phyloP scores from a whole-genome alignment of 495 filamentous ascomycete species.

The Hypoxylon fuscum region DNA sequence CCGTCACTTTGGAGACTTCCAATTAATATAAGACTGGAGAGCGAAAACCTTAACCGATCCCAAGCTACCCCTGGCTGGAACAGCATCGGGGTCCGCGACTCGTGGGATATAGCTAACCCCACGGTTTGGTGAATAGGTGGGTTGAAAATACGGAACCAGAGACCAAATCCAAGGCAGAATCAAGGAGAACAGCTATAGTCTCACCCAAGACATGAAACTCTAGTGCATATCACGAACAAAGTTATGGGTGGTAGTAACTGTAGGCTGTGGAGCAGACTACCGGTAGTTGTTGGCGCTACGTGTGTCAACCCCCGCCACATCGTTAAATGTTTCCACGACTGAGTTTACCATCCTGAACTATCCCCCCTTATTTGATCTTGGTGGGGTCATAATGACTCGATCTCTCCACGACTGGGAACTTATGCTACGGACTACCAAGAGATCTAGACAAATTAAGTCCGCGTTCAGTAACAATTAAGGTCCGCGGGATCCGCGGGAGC shows the following conservation, averaged over 20 bases:
- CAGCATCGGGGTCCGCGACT: conserved; percentile 23
- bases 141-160: not conserved
- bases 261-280: not conserved
- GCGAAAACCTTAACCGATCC: conserved; percentile 4
- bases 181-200: not conserved
- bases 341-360: not conserved
- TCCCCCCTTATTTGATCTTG: not conserved
- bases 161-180: not conserved
- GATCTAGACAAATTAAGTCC: not conserved
- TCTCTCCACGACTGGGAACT: not conserved
- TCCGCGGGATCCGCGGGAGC: no score
- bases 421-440: not conserved
- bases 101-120: conserved; percentile 12
- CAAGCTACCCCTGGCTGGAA: not conserved
- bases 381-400: conserved; percentile 27
- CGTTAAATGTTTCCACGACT: conserved; percentile 23
- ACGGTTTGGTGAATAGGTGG: not conserved
- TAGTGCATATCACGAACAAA: conserved; percentile 3
- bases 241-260: not conserved
- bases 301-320: conserved; percentile 14
- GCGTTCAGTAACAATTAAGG: no score
- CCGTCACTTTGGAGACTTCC: conserved; percentile 13
- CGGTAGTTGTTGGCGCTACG: conserved; percentile 16
- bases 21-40: not conserved
- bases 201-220: conserved; percentile 22